Evolutionary conservation across 2,329 filamentous ascomycete species (phyloP).

Genomic region (Alternaria tenuissima): DNA sequence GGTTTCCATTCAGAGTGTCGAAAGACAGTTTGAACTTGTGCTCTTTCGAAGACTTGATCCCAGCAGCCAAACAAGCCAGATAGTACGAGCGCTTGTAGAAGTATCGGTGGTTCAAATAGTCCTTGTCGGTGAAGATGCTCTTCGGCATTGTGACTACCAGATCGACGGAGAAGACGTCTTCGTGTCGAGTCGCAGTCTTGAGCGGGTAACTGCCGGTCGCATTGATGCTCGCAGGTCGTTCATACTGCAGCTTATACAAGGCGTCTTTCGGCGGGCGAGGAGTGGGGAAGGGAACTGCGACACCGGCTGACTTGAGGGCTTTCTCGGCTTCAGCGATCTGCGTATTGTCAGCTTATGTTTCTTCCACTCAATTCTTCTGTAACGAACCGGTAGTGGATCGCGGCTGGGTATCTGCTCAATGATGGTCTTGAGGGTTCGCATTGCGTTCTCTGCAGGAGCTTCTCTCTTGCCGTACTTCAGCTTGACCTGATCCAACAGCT

Average conservation of each 20-base stretch:
- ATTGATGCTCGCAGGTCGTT: slow-evolving; percentile 79
- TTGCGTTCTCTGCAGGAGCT: slow-evolving; percentile 57
- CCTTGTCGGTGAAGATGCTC: slow-evolving; percentile 87
- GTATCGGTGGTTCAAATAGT: slow-evolving; percentile 90
- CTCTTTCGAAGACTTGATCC: slow-evolving; percentile 67
- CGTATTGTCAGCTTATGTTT: slow-evolving; percentile 16
- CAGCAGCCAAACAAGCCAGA: slow-evolving; percentile 79
- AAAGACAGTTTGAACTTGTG: slow-evolving; percentile 68
- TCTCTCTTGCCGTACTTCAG: slow-evolving; percentile 67
- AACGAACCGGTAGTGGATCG: slow-evolving; percentile 55
- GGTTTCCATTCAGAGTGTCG: slow-evolving; percentile 74
- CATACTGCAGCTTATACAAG: slow-evolving; percentile 83
- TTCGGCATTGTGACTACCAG: slow-evolving; percentile 87
- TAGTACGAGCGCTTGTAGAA: slow-evolving; percentile 96
- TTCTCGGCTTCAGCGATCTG: slow-evolving; percentile 75
- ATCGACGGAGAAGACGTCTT: slow-evolving; percentile 71
- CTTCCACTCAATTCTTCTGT: not conserved
- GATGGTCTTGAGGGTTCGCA: slow-evolving; percentile 48
- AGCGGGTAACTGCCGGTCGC: slow-evolving; percentile 87
- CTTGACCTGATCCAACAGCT: slow-evolving; percentile 66
- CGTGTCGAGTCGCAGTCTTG: slow-evolving; percentile 74
- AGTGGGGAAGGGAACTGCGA: slow-evolving; percentile 85
- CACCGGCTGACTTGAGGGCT: slow-evolving; percentile 69
- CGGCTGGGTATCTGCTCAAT: slow-evolving; percentile 62
- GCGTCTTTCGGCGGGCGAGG: slow-evolving; percentile 77